phyloP scores from a whole-genome alignment of 140 eudicot genomes.

The Cichorium intybus region DNA sequence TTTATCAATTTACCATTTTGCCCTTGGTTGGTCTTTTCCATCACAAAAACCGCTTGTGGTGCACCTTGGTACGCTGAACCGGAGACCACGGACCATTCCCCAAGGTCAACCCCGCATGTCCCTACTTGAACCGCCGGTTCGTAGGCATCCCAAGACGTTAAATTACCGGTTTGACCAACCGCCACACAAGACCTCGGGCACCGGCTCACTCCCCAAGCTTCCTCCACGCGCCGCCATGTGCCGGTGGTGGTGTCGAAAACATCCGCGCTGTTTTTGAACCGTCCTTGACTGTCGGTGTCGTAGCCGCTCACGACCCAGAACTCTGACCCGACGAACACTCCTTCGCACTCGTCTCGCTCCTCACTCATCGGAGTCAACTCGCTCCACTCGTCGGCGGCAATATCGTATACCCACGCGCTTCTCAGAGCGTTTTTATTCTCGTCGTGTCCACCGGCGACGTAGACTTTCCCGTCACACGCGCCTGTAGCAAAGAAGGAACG shows the following conservation, averaged over 20 bases:
- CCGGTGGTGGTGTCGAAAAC: constrained; percentile 35
- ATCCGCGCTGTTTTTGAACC: constrained; percentile 63
- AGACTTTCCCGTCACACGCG: constrained; percentile 45
- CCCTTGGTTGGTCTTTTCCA: constrained; percentile 38
- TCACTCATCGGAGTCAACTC: constrained; percentile 83
- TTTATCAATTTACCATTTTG: constrained; percentile 54
- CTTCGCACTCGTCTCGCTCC: constrained; percentile 84
- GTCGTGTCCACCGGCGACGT: constrained; percentile 87
- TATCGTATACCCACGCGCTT: constrained; percentile 57
- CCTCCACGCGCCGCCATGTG: constrained; percentile 64
- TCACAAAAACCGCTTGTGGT: constrained; percentile 40
- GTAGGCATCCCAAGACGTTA: constrained; percentile 47
- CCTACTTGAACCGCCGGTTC: constrained; percentile 52
- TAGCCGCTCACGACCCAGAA: constrained; percentile 88
- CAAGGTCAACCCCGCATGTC: constrained; percentile 64
- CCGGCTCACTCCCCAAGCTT: constrained; percentile 55
- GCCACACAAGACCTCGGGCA: constrained; percentile 71
- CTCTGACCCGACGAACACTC: constrained; percentile 58
- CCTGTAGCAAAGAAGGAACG: constrained; percentile 75
- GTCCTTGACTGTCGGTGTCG: constrained; percentile 70
- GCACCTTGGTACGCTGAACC: constrained; percentile 71
- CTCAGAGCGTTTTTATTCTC: constrained; percentile 66
- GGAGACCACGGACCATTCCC: constrained; percentile 46
- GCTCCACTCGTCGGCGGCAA: constrained; percentile 50
- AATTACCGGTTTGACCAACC: constrained; percentile 35